Conservation (phyloP, 2,329 filamentous ascomycete genomes). For the Colletotrichum lini region DNA sequence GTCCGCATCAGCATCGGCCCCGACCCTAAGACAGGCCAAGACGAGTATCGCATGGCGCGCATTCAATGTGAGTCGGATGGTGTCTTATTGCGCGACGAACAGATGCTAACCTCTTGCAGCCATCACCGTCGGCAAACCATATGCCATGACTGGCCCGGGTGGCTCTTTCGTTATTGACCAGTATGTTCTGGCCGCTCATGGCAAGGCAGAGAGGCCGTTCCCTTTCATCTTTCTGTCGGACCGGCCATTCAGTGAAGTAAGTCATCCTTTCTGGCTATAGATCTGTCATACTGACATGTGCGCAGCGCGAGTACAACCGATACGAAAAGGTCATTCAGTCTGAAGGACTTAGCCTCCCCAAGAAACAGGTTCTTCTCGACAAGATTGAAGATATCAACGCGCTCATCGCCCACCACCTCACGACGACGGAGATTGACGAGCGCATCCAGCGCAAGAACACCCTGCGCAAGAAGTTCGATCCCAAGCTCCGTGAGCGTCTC, state of each 20-base stretch:
- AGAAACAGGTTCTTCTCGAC: constrained; percentile 74
- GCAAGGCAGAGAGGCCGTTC: constrained; percentile 86
- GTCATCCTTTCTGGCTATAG: constrained; percentile 45
- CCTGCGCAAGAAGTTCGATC: constrained; percentile 76
- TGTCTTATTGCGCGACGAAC: neutral
- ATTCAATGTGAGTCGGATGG: constrained; percentile 78
- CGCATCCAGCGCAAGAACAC: constrained; percentile 81
- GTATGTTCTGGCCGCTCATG: constrained; percentile 86
- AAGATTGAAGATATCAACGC: constrained; percentile 87
- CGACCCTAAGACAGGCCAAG: constrained; percentile 78
- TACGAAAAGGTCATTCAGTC: constrained; percentile 82
- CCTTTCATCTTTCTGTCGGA: constrained; percentile 94
- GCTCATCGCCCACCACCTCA: constrained; percentile 86
- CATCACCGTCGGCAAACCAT: constrained; percentile 84
- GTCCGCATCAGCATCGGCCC: constrained; percentile 87
- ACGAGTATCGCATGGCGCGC: constrained; percentile 88
- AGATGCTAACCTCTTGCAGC: constrained; percentile 63
- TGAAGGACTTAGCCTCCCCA: constrained; percentile 81
- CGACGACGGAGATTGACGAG: constrained; percentile 83
- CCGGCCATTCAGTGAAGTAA: constrained; percentile 84
- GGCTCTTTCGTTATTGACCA: constrained; percentile 87
- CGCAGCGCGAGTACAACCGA: constrained; percentile 82
- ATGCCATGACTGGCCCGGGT: constrained; percentile 84
- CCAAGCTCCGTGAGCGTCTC: constrained; percentile 77
- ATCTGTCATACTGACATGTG: neutral